These are phyloP conservation scores for Nannizzia gypsea DNA, from an alignment of 2,329 filamentous ascomycete genomes.

Conservation along the genomic window DNA sequence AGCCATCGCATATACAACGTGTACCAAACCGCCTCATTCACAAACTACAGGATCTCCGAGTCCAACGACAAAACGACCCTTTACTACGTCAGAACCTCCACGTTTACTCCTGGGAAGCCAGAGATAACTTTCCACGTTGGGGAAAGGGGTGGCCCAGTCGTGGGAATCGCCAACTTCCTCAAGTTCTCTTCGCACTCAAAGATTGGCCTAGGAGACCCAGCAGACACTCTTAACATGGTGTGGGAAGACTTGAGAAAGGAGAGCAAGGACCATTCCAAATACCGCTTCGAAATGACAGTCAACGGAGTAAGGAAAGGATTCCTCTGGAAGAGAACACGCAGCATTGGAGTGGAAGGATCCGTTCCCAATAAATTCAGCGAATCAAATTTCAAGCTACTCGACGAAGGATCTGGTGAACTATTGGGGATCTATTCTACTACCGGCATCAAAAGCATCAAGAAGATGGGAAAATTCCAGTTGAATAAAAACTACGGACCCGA, in stretches of 20 bases:
- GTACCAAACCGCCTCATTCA: conserved; percentile 5
- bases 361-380: conserved; percentile 16
- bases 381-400: conserved; percentile 26
- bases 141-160: conserved; percentile 19
- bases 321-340: conserved; percentile 25
- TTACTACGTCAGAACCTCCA: conserved; percentile 22
- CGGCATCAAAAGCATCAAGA: conserved; percentile 19
- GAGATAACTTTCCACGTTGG: conserved; percentile 26
- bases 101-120: conserved; percentile 22
- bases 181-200: conserved; percentile 24
- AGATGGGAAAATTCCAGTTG: conserved; percentile 25
- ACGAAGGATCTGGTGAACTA: conserved; percentile 20
- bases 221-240: conserved; percentile 12
- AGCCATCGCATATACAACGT: conserved; percentile 11
- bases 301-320: conserved; percentile 15
- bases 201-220: conserved; percentile 25
- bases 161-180: conserved; percentile 24
- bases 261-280: conserved; percentile 16
- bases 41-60: conserved; percentile 10
- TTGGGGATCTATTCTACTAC: conserved; percentile 24
- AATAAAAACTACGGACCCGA: conserved; percentile 18
- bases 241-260: conserved; percentile 25
- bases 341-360: conserved; percentile 20
- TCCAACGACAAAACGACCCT: conserved; percentile 10
- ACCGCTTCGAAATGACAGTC: conserved; percentile 21